Percentiles rank a stretch among this genome's conserved stretches.
These are phyloP conservation scores for Ceratocystis alfenasii DNA, from an alignment of 2,329 filamentous ascomycete species.

Conservation along the genomic window DNA sequence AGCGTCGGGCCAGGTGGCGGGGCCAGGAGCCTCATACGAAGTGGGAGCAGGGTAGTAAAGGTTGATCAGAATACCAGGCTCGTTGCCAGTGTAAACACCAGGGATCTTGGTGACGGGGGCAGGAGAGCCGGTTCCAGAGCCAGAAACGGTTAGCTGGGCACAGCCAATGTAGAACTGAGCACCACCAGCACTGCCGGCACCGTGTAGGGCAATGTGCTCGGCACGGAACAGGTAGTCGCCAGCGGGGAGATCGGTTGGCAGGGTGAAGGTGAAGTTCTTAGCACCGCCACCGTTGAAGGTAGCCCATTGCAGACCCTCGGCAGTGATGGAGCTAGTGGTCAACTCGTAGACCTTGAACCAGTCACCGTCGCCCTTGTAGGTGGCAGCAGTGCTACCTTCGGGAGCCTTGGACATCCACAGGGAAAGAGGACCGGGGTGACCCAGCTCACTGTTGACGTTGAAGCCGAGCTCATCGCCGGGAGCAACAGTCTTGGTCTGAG, in stretches of 20 bases:
- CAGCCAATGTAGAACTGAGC: conserved; percentile 38
- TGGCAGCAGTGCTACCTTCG: conserved; percentile 28
- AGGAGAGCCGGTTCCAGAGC: conserved; percentile 33
- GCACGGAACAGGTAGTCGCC: conserved; percentile 40
- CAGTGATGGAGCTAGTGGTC: conserved; percentile 21
- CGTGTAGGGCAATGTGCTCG: conserved; percentile 39
- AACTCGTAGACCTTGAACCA: conserved; percentile 33
- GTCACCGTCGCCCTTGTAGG: conserved; percentile 29
- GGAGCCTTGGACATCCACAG: conserved; percentile 32
- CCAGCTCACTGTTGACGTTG: conserved; percentile 30
- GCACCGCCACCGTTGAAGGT: conserved; percentile 24
- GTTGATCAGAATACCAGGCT: conserved; percentile 33
- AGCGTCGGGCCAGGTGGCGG: conserved; percentile 28
- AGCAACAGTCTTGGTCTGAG: conserved; percentile 29
- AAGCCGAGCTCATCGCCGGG: conserved; percentile 34
- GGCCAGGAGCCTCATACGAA: conserved; percentile 26
- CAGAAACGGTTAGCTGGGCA: conserved; percentile 29
- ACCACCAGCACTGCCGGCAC: conserved; percentile 32
- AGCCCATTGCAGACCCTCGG: conserved; percentile 22
- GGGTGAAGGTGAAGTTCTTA: conserved; percentile 30
- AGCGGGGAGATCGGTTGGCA: conserved; percentile 32
- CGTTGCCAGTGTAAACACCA: conserved; percentile 31
- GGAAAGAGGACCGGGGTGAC: conserved; percentile 32
- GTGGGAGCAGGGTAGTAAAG: conserved; percentile 34
- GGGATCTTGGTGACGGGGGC: conserved; percentile 31